Conservation (phyloP, 345 rosid species). For the Melaleuca alternifolia region DNA sequence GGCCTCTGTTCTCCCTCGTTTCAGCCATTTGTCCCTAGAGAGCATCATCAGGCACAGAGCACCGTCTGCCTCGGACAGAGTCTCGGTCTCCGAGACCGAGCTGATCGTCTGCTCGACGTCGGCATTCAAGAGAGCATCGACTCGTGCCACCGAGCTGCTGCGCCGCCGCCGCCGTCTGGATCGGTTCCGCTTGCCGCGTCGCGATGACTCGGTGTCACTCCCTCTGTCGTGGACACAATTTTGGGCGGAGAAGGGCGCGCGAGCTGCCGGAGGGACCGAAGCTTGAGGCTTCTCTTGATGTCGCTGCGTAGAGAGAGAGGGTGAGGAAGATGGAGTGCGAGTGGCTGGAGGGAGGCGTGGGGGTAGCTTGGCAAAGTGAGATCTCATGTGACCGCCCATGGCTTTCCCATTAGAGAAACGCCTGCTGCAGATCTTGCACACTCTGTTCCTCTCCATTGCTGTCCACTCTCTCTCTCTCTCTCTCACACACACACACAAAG, state of each 20-base stretch:
- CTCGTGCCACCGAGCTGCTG: not conserved
- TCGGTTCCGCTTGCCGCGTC: not conserved
- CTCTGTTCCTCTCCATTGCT: conserved; percentile 17
- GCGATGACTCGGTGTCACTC: not conserved
- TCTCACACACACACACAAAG: not conserved
- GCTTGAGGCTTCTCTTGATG: not conserved
- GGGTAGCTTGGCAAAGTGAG: conserved; percentile 37
- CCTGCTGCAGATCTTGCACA: conserved; percentile 48
- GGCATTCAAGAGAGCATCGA: not conserved
- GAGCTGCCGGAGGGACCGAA: not conserved
- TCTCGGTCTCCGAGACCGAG: not conserved
- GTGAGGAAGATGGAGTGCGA: not conserved
- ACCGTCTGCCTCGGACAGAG: not conserved
- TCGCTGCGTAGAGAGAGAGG: not conserved
- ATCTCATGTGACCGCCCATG: conserved; percentile 71
- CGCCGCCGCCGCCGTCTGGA: not conserved
- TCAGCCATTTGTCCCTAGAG: conserved; percentile 25
- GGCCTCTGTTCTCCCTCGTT: not conserved
- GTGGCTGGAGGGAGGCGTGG: conserved; percentile 2
- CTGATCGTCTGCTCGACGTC: not conserved
- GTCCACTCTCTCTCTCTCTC: not conserved
- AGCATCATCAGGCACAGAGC: conserved; percentile 35
- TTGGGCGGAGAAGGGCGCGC: not conserved
- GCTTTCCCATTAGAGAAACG: conserved; percentile 55
- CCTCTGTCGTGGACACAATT: not conserved